Conservation (phyloP, 164 flowering plant genomes). For the Akebia trifoliata region DNA sequence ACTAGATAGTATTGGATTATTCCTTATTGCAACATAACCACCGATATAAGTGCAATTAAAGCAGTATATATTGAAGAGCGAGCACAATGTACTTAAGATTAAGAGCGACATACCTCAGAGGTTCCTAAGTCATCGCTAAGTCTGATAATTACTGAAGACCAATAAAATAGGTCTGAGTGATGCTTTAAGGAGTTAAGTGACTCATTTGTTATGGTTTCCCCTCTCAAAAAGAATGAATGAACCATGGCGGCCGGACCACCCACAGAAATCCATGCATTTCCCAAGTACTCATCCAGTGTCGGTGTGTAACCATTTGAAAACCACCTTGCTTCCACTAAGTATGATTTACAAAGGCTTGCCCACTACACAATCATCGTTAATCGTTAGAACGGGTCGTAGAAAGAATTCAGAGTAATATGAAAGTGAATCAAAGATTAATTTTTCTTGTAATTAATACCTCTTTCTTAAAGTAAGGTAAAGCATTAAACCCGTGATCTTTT, state of each 20-base stretch:
- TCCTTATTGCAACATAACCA: too few species aligned
- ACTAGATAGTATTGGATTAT: too few species aligned
- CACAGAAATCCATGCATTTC: slow-evolving; percentile 24
- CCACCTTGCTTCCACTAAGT: slow-evolving; percentile 26
- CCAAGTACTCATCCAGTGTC: slow-evolving; percentile 20
- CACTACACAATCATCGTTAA: too few species aligned
- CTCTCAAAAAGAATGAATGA: slow-evolving; percentile 14
- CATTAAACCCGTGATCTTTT: slow-evolving; percentile 12
- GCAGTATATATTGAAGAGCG: too few species aligned
- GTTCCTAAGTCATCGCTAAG: slow-evolving; percentile 21
- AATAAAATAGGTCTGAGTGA: slow-evolving; percentile 15
- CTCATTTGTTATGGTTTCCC: not conserved
- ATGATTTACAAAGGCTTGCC: slow-evolving; percentile 21
- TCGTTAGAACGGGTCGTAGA: too few species aligned
- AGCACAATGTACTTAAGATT: too few species aligned
- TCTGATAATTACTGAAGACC: slow-evolving; percentile 21
- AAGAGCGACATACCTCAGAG: slow-evolving; percentile 8
- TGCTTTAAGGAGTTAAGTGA: slow-evolving; percentile 1
- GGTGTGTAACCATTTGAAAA: slow-evolving; percentile 21
- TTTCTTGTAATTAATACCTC: too few species aligned
- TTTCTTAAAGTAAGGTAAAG: slow-evolving; percentile 17
- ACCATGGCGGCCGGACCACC: slow-evolving; percentile 21
- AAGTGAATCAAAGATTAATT: too few species aligned
- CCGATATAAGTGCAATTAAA: too few species aligned
- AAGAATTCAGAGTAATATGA: too few species aligned